Percentiles rank a stretch among this genome's conserved stretches.
phyloP scores from a whole-genome alignment of 306 rosid genomes.

The Cucumis melo region DNA sequence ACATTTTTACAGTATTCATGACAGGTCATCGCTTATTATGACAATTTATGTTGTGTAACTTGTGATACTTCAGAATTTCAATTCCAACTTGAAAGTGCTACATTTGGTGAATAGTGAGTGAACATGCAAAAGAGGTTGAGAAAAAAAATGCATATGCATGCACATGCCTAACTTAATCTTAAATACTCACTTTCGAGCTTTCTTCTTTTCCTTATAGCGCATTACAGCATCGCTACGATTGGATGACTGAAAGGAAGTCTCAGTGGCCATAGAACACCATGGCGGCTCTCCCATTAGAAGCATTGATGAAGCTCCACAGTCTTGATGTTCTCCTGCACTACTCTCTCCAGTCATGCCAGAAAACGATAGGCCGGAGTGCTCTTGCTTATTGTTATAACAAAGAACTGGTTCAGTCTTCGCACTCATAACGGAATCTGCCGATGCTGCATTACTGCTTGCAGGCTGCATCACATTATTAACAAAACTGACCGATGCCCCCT shows the following conservation, averaged over 20 bases:
- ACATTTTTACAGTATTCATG: neutral
- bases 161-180: neutral
- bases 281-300: conserved; percentile 87
- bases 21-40: neutral
- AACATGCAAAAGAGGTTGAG: neutral
- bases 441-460: conserved; percentile 64
- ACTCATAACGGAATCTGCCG: conserved; percentile 70
- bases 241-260: conserved; percentile 50
- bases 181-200: conserved; percentile 62
- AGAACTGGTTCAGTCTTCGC: conserved; percentile 66
- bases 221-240: conserved; percentile 79
- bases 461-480: conserved; percentile 37
- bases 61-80: neutral
- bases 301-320: conserved; percentile 77
- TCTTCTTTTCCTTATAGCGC: conserved; percentile 97
- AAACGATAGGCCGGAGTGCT: conserved; percentile 59
- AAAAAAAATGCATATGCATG: neutral
- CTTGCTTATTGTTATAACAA: conserved; percentile 37
- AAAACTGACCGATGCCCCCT: conserved; percentile 46
- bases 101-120: no score
- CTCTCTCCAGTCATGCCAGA: conserved; percentile 60
- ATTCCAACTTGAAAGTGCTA: neutral
- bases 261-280: conserved; percentile 70
- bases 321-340: conserved; percentile 62
- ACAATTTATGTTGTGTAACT: neutral